Percentiles rank a stretch among this genome's conserved stretches.
phyloP scores from a whole-genome alignment of 768 basidiomycete species.

The Suillus paluster region DNA sequence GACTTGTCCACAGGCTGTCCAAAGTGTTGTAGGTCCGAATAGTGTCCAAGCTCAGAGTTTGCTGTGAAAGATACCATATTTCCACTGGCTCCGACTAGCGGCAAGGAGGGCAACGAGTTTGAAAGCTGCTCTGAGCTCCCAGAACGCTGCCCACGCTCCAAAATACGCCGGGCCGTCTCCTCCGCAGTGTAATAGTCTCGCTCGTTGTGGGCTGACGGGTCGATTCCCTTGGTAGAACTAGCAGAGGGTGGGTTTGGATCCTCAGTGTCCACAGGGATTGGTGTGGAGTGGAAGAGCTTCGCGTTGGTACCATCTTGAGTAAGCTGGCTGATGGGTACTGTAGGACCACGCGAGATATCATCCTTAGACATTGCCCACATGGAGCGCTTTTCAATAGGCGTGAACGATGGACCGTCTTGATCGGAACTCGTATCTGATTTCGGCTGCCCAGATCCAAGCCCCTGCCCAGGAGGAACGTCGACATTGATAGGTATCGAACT shows the following conservation, averaged over 20 bases:
- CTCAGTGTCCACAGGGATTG: slow-evolving; percentile 29
- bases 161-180: slow-evolving; percentile 40
- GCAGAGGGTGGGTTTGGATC: slow-evolving; percentile 38
- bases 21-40: slow-evolving; percentile 72
- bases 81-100: slow-evolving; percentile 41
- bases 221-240: slow-evolving; percentile 60
- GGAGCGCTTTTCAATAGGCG: slow-evolving; percentile 36
- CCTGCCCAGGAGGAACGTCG: slow-evolving; percentile 31
- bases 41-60: slow-evolving; percentile 84
- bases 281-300: slow-evolving; percentile 60
- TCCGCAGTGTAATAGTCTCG: slow-evolving; percentile 26
- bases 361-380: slow-evolving; percentile 58
- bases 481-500: slow-evolving; percentile 28
- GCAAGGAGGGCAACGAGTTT: slow-evolving; percentile 55
- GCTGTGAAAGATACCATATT: slow-evolving; percentile 50
- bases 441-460: slow-evolving; percentile 43
- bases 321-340: slow-evolving; percentile 61
- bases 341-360: slow-evolving; percentile 57
- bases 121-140: slow-evolving; percentile 61
- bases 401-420: slow-evolving; percentile 26
- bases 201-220: slow-evolving; percentile 46
- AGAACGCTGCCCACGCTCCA: slow-evolving; percentile 53
- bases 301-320: slow-evolving; percentile 57
- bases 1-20: slow-evolving; percentile 60
- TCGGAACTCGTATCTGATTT: slow-evolving; percentile 61